Conservation (phyloP, 2,329 filamentous ascomycete species). For the Ilyonectria destructans region DNA sequence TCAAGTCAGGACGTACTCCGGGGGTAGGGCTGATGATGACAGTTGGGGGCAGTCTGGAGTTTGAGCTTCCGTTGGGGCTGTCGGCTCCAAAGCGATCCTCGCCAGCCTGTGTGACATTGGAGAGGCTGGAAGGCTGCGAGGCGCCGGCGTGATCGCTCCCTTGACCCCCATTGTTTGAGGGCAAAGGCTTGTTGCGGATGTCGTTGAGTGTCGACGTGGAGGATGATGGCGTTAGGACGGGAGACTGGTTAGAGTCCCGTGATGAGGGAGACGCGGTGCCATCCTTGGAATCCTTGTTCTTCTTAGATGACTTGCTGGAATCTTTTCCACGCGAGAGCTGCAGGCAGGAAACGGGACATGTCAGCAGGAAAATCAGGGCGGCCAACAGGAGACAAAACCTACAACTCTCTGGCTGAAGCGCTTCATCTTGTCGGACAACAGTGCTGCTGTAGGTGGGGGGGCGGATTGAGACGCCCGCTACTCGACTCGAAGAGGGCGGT, state of each 20-base stretch:
- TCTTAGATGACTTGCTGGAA: conserved; percentile 86
- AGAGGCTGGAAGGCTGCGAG: conserved; percentile 59
- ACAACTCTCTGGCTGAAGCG: conserved; percentile 98
- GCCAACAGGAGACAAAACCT: conserved; percentile 61
- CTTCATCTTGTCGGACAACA: conserved; percentile 82
- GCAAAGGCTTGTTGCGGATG: conserved; percentile 85
- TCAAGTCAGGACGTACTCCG: conserved; percentile 74
- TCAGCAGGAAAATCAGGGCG: conserved; percentile 33
- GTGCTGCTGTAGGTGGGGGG: conserved; percentile 47
- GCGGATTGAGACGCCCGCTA: conserved; percentile 49
- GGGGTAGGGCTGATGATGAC: conserved; percentile 96
- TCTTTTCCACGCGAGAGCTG: conserved; percentile 95
- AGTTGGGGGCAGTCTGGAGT: conserved; percentile 78
- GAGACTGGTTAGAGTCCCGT: conserved; percentile 73
- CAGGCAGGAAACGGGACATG: conserved; percentile 31
- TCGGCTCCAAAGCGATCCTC: conserved; percentile 61
- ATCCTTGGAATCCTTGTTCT: conserved; percentile 81
- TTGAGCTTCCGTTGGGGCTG: conserved; percentile 55
- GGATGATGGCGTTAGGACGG: conserved; percentile 84
- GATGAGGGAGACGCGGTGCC: conserved; percentile 86
- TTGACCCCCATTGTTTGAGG: conserved; percentile 67
- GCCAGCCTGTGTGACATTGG: conserved; percentile 56
- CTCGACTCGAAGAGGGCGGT: conserved; percentile 46
- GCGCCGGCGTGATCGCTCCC: conserved; percentile 61
- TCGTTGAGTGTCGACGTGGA: conserved; percentile 92